Percentiles rank a stretch among this genome's conserved stretches.
Evolutionary conservation across 495 filamentous ascomycete species (phyloP).

Genomic region (Parathielavia hyrcaniae): DNA sequence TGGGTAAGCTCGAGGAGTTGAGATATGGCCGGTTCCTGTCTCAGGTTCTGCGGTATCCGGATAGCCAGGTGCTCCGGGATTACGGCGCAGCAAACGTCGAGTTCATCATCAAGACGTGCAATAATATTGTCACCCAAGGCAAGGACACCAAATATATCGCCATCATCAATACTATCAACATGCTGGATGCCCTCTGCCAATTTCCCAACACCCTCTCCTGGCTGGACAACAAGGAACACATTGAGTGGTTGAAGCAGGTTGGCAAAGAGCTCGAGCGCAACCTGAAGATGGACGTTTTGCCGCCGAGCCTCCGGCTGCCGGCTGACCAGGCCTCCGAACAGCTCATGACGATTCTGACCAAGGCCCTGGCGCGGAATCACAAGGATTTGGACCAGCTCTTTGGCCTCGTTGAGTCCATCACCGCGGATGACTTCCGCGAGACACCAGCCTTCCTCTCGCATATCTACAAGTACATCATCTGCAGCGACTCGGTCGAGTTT

Average conservation of each 20-base stretch:
- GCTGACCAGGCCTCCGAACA: slow-evolving; percentile 85
- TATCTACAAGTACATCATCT: slow-evolving; percentile 80
- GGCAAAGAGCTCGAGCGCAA: slow-evolving; percentile 71
- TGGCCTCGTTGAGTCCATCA: slow-evolving; percentile 72
- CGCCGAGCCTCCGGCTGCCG: slow-evolving; percentile 68
- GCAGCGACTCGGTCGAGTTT: slow-evolving; percentile 78
- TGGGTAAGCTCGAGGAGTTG: slow-evolving; percentile 67
- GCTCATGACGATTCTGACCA: slow-evolving; percentile 77
- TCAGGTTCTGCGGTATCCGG: slow-evolving; percentile 74
- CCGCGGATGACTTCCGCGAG: slow-evolving; percentile 70
- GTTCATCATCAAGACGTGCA: slow-evolving; percentile 57
- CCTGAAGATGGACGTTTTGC: slow-evolving; percentile 60
- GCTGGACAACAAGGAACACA: slow-evolving; percentile 68
- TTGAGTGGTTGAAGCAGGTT: slow-evolving; percentile 63
- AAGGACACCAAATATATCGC: slow-evolving; percentile 61
- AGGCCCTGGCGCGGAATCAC: slow-evolving; percentile 64
- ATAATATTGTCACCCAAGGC: slow-evolving; percentile 51
- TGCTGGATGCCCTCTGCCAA: slow-evolving; percentile 67
- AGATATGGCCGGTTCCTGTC: slow-evolving; percentile 91
- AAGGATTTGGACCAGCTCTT: slow-evolving; percentile 88
- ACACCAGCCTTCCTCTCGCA: slow-evolving; percentile 69
- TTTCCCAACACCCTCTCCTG: slow-evolving; percentile 55
- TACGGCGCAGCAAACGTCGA: slow-evolving; percentile 68
- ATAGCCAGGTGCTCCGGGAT: slow-evolving; percentile 67
- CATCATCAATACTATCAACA: slow-evolving; percentile 80